Percentiles rank a stretch among this genome's conserved stretches.
Conservation (phyloP, 306 rosid genomes). For the Cicer chorassanicum region DNA sequence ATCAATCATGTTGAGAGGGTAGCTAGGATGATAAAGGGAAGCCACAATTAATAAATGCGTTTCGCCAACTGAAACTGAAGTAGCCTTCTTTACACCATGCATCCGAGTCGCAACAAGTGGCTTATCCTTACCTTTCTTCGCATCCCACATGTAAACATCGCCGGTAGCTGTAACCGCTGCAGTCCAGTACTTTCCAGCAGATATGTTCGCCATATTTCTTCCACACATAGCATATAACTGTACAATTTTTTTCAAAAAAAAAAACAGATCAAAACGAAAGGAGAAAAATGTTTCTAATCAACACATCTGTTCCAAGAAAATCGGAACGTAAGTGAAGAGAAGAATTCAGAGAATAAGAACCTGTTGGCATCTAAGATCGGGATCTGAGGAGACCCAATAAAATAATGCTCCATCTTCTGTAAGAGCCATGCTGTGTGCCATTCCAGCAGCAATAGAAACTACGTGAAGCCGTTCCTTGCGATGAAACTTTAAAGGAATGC, state of each 20-base stretch:
- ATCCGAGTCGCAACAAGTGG: slow-evolving; percentile 73
- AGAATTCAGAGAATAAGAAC: slow-evolving; percentile 49
- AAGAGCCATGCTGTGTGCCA: slow-evolving; percentile 82
- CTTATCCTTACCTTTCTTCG: slow-evolving; percentile 83
- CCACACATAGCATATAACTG: slow-evolving; percentile 79
- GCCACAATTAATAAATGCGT: slow-evolving; percentile 81
- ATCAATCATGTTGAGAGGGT: slow-evolving; percentile 50
- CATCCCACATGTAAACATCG: slow-evolving; percentile 94
- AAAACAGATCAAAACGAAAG: not conserved
- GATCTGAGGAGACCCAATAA: slow-evolving; percentile 91
- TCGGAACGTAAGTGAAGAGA: slow-evolving; percentile 2
- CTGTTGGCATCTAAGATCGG: slow-evolving; percentile 90
- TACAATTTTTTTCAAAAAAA: not conserved
- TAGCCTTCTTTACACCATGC: slow-evolving; percentile 84
- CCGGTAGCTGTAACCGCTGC: slow-evolving; percentile 86
- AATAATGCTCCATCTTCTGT: slow-evolving; percentile 91
- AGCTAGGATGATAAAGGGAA: slow-evolving; percentile 83
- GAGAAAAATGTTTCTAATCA: slow-evolving; percentile 18
- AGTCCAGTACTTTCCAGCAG: slow-evolving; percentile 95
- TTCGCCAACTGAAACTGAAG: slow-evolving; percentile 91
- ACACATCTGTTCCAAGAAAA: slow-evolving; percentile 15
- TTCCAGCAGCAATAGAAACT: slow-evolving; percentile 80
- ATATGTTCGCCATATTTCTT: slow-evolving; percentile 69
- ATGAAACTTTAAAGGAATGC: slow-evolving; percentile 79
- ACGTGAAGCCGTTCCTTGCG: slow-evolving; percentile 78